Evolutionary conservation across 108 stramenopile species (phyloP).

Genomic region (Cyclotella sp.): DNA sequence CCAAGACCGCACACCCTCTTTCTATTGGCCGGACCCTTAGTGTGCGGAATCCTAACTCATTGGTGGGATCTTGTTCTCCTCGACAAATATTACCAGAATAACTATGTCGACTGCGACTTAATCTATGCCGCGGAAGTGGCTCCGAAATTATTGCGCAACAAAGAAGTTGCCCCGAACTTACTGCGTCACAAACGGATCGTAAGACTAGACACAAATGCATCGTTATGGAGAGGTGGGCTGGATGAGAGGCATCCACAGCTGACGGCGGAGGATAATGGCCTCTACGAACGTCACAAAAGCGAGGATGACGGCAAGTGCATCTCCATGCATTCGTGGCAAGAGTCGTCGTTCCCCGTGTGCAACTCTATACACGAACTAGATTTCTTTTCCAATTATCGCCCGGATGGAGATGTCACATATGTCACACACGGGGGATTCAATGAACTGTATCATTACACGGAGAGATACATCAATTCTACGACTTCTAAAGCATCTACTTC

Average conservation of each 20-base stretch:
- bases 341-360: constrained; percentile 3
- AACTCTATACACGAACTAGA: constrained; percentile 17
- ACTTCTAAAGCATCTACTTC: neutral
- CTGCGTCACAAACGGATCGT: neutral
- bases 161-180: too few relatives aligned
- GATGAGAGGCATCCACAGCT: neutral
- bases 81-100: neutral
- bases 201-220: neutral
- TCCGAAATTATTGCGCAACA: too few relatives aligned
- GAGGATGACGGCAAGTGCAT: constrained; percentile 13
- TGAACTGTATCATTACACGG: constrained; percentile 7
- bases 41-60: neutral
- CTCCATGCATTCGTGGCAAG: constrained; percentile 16
- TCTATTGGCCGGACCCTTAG: neutral
- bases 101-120: neutral
- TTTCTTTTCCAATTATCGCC: neutral
- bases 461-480: neutral
- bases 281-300: neutral
- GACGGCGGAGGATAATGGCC: neutral
- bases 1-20: neutral
- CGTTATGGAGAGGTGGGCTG: neutral
- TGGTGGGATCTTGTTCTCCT: neutral
- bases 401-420: neutral
- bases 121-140: constrained; percentile 3
- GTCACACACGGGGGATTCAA: constrained; percentile 3